Evolutionary conservation across 352 stramenopile species (phyloP), one percentile per base, ranked within the genome.

Genomic region (Aphanomyces cochlioides): DNA sequence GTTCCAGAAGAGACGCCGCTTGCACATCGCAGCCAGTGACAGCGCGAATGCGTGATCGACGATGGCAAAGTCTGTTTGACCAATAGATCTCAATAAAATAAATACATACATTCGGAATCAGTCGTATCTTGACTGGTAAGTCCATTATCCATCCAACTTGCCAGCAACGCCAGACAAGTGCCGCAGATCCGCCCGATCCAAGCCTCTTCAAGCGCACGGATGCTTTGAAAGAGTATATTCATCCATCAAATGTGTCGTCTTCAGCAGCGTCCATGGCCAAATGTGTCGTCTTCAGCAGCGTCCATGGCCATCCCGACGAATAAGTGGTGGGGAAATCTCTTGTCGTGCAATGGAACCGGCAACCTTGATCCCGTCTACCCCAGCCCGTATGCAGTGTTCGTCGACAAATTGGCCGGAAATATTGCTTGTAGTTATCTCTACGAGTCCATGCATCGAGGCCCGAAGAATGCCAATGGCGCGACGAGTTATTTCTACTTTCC

Each of bases 401-500:
- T 73, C 17, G n/a, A 58, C 28, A 67, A 70, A 12, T 66, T 81
- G 53, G 57, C 73, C 5, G 78, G 72, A 19, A 47, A 67, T n/a
- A 77, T 82, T 47, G 76, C 76, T 15, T 77, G 79, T 38, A 87
- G 78, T 43, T 92, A 94, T 59, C 78, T 93, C 65, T 74, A 80
- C 47, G 81, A 94, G 73, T 93, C 90, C 75, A 79, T 84, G 21
- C 69, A 75, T 21, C 80, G 91, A 47, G 85, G 85, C 0, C 84
- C 83, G 1, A 67, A 76, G 15, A 93, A 94, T 61, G 87, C 90
- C 56, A 92, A 94, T 66, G 84, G 77, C 66, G 87, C 83, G n/a
- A 81, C 89, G 60, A 85, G 81, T n/a, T 94, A 87, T 75, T 92
- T 92, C 76, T 94, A 86, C 54, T 92, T 89, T 64, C 79, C 84